These are phyloP conservation scores for Leccinum subrobustum DNA, from an alignment of 1,284 basidiomycete genomes.

Conservation along the genomic window DNA sequence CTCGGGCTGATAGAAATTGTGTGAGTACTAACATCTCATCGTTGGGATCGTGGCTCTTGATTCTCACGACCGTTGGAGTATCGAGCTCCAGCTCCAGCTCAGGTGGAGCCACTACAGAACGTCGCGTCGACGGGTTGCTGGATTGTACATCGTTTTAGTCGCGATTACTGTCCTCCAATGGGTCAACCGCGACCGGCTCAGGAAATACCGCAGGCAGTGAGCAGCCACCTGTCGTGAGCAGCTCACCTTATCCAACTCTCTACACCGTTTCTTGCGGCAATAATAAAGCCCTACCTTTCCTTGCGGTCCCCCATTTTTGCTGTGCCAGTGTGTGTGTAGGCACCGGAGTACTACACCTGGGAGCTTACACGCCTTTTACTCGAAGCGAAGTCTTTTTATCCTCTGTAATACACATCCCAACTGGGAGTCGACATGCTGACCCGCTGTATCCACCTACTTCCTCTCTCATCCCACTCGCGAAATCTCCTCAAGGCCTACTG, in stretches of 20 bases:
- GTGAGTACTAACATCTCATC: conserved; percentile 32
- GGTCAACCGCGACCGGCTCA: conserved; percentile 33
- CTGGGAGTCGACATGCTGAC: neutral
- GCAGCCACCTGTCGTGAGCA: conserved; percentile 20
- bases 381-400: too few species aligned
- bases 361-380: too few species aligned
- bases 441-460: neutral
- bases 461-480: neutral
- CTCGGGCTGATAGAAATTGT: conserved; percentile 57
- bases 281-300: conserved; percentile 56
- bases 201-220: conserved; percentile 46
- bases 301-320: conserved; percentile 21
- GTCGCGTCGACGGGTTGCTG: conserved; percentile 22
- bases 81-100: too few species aligned
- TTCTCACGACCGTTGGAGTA: too few species aligned
- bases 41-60: too few species aligned
- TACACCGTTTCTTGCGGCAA: conserved; percentile 37
- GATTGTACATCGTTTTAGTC: conserved; percentile 42
- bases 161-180: conserved; percentile 45
- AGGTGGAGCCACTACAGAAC: too few species aligned
- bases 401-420: neutral
- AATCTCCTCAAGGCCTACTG: neutral
- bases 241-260: conserved; percentile 7
- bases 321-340: neutral
- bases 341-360: neutral